Evolutionary conservation across 2,329 filamentous ascomycete species (phyloP).

Genomic region (Xylogone sp.): DNA sequence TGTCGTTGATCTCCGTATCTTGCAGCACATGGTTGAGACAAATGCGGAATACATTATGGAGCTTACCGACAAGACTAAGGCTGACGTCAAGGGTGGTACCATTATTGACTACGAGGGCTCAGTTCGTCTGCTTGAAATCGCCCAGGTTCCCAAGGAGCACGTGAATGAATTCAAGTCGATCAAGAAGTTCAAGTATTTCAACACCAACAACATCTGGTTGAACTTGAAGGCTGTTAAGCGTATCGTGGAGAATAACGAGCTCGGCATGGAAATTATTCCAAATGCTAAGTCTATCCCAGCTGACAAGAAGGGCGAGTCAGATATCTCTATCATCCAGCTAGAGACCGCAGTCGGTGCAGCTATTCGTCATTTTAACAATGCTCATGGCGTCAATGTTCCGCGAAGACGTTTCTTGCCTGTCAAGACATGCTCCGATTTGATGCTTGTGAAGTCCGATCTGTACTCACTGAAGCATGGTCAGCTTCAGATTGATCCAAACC

Average conservation of each 20-base stretch:
- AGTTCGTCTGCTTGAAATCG: constrained; percentile 95
- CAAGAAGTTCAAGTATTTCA: constrained; percentile 99
- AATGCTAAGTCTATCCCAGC: constrained; percentile 98
- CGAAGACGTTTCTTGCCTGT: constrained; percentile 97
- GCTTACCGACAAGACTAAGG: constrained; percentile 99
- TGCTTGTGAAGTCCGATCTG: constrained; percentile 99
- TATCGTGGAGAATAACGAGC: constrained; percentile 96
- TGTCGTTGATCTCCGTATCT: constrained; percentile 94
- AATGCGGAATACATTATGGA: constrained; percentile 99
- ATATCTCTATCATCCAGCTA: constrained; percentile 95
- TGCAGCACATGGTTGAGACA: constrained; percentile 99
- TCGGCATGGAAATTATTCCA: constrained; percentile 99
- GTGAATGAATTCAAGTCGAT: constrained; percentile 99
- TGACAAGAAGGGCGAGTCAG: constrained; percentile 99
- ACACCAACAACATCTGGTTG: constrained; percentile 99
- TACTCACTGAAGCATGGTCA: constrained; percentile 99
- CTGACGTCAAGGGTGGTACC: constrained; percentile 99
- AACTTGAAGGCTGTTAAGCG: constrained; percentile 97
- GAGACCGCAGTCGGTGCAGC: constrained; percentile 98
- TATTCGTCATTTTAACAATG: constrained; percentile 98
- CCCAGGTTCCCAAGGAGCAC: constrained; percentile 99
- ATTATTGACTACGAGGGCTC: constrained; percentile 99
- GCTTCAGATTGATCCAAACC: constrained; percentile 92
- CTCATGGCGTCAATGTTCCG: constrained; percentile 97
- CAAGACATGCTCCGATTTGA: constrained; percentile 99